Evolutionary conservation across 2,329 filamentous ascomycete species (phyloP).

Genomic region (Aspergillus proliferans): DNA sequence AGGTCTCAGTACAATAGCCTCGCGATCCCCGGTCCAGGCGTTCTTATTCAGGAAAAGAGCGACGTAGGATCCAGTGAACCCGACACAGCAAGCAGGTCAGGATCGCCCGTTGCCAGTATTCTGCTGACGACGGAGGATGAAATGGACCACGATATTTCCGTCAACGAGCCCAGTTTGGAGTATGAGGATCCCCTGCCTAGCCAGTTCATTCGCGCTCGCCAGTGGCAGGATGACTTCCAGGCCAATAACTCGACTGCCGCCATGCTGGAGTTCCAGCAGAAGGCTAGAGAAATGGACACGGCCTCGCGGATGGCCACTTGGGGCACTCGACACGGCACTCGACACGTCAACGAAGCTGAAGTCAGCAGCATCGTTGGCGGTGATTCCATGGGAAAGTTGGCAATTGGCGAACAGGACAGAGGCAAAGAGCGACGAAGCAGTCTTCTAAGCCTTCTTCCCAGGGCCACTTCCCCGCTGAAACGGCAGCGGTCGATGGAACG

Average conservation of each 20-base stretch:
- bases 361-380: conserved; percentile 42
- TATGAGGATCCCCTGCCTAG: conserved; percentile 27
- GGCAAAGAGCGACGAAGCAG: conserved; percentile 41
- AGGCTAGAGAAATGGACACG: conserved; percentile 48
- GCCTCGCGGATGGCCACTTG: conserved; percentile 51
- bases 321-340: conserved; percentile 48
- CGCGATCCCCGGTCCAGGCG: conserved; percentile 47
- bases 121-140: conserved; percentile 15
- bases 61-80: conserved; percentile 27
- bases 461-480: conserved; percentile 41
- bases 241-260: conserved; percentile 49
- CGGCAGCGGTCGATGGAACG: conserved; percentile 31
- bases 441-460: conserved; percentile 39
- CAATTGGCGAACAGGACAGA: conserved; percentile 23
- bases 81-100: conserved; percentile 21
- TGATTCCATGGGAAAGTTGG: conserved; percentile 39
- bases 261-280: conserved; percentile 47
- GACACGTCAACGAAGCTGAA: conserved; percentile 46
- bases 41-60: conserved; percentile 41
- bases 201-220: conserved; percentile 36
- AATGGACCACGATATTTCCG: conserved; percentile 10
- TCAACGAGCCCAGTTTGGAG: conserved; percentile 19
- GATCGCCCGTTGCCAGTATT: conserved; percentile 20
- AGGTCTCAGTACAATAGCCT: conserved; percentile 26
- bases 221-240: conserved; percentile 45